phyloP scores from a whole-genome alignment of 441 rosid genomes.

The Erysimum cheiri region DNA sequence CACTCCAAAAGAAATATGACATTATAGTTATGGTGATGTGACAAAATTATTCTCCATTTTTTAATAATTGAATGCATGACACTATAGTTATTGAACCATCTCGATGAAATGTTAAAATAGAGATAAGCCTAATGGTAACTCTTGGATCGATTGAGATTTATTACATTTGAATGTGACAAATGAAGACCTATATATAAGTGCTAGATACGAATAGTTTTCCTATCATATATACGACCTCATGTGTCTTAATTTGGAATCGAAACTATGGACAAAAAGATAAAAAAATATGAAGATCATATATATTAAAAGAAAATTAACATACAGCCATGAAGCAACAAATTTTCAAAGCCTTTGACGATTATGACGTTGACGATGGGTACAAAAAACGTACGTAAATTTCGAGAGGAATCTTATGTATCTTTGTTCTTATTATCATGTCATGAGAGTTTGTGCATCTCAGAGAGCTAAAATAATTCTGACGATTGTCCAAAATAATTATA shows the following conservation, averaged over 20 bases:
- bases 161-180: not conserved
- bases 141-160: not conserved
- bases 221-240: not conserved
- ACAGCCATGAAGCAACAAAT: constrained; percentile 32
- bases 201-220: not conserved
- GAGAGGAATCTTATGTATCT: constrained; percentile 43
- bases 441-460: constrained; percentile 50
- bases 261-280: constrained; percentile 5
- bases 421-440: constrained; percentile 41
- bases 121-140: not conserved
- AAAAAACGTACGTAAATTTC: constrained; percentile 42
- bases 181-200: not conserved
- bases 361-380: constrained; percentile 47
- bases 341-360: constrained; percentile 39
- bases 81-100: not conserved
- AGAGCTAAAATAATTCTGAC: constrained; percentile 39
- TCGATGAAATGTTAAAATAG: not conserved
- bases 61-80: not conserved
- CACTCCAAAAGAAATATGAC: constrained; percentile 13
- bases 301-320: not conserved
- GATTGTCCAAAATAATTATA: constrained; percentile 33
- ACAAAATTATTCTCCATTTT: not conserved
- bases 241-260: constrained; percentile 1
- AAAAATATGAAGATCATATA: not conserved
- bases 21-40: constrained; percentile 16